Conservation (phyloP, 768 basidiomycete species). For the Cystobasidium ongulense region DNA sequence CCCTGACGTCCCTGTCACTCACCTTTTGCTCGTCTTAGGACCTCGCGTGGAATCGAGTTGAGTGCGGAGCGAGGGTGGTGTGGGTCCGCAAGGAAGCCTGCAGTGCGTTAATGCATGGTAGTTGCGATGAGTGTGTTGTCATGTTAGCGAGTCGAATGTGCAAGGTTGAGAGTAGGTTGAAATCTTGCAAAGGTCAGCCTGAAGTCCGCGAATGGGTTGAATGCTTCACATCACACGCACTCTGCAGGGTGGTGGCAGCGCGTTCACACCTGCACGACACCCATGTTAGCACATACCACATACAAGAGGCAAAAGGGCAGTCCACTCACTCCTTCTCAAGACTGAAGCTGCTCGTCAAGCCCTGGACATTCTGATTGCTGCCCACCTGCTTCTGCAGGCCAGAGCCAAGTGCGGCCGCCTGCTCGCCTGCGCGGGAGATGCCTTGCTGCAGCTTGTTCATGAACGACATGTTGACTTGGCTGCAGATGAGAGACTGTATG, state of each 20-base stretch:
- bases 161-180: not conserved
- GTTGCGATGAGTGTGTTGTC: too few relatives aligned
- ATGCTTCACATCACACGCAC: not conserved
- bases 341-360: not conserved
- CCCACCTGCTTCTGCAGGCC: conserved; percentile 24
- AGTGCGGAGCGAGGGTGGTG: conserved; percentile 78
- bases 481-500: not conserved
- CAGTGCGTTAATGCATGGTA: too few relatives aligned
- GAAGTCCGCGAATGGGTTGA: not conserved
- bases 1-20: not conserved
- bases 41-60: conserved; percentile 86
- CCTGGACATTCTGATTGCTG: not conserved
- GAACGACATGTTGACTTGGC: conserved; percentile 12
- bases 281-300: not conserved
- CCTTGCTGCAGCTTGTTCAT: conserved; percentile 23
- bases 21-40: conserved; percentile 79
- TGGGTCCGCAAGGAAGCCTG: conserved; percentile 62
- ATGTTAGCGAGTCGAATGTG: not conserved
- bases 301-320: not conserved
- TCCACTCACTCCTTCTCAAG: conserved; percentile 28
- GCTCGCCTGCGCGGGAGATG: not conserved
- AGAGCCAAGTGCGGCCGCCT: not conserved
- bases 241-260: conserved; percentile 10
- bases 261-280: conserved; percentile 3
- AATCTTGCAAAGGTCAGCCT: not conserved